Base-by-base conservation (phyloP, 176 grass and related monocot genomes). In the Tillandsia fasciculata region DNA sequence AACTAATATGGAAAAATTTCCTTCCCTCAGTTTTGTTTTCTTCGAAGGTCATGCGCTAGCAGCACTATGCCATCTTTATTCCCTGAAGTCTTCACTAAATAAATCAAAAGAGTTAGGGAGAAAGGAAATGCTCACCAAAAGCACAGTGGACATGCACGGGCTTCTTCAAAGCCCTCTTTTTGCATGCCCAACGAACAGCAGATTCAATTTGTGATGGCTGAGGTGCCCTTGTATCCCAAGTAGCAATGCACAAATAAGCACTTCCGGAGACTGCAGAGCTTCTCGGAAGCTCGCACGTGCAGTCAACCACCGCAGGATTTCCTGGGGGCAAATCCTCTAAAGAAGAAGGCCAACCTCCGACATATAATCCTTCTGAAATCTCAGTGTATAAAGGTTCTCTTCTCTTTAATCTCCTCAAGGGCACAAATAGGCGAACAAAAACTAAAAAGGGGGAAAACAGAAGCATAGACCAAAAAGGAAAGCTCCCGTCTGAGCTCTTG, bases 201-300 rank as follows among this genome's bases (percentile, higher is more conserved):
- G 74, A 85, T 79, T 87, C 86, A 79, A 92, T 90, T 54, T 92
- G 89, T 48, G 76, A 71, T 47, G 93, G 86, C 47, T 74, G 61
- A 73, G 89, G 89, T 49, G 94, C 84, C 72, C 89, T 86, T 63
- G 86, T 87, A 70, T 97, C 94, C 94, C 89, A 97, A 70, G 78
- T 82, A 71, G 86, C 76, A 48, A 99, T 51, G 10, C 94, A 92
- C 56, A 99, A 33, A 82, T 97, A 97, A 18, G 82, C 77, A 75
- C 85, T 85, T 18, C 73, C 69, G 6, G 78, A 56, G 17, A 97
- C 52, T 51, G 72, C 79, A 10, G 70, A 71, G 77, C 82, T 85
- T 74, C 77, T 90, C 53, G 94, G 94, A 14, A 97, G 70, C 88
- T 97, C 94, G 1, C 94, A 92, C 0, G 94, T 97, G 82, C 94